Percentiles rank a stretch among this genome's conserved stretches.
Conservation (phyloP, 1,139 yeast species). For the Yamadazyma sp. region DNA sequence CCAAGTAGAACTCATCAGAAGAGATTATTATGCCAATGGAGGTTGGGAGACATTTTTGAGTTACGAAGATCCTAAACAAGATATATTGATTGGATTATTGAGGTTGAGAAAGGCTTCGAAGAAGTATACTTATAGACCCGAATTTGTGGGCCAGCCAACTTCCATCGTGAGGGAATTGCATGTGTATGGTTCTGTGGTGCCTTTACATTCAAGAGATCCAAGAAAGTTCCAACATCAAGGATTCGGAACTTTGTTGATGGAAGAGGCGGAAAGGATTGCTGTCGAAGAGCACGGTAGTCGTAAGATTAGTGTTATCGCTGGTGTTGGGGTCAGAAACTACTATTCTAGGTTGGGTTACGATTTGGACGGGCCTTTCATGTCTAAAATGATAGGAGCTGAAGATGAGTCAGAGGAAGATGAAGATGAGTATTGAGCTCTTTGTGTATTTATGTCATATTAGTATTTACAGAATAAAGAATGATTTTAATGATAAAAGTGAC, state of each 20-base stretch:
- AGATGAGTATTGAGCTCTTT: slow-evolving; percentile 10
- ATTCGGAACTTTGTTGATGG: slow-evolving; percentile 95
- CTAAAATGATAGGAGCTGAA: slow-evolving; percentile 43
- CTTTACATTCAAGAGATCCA: slow-evolving; percentile 96
- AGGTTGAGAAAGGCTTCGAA: slow-evolving; percentile 88
- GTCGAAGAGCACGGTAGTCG: slow-evolving; percentile 91
- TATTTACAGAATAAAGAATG: slow-evolving; percentile 3
- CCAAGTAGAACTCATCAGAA: slow-evolving; percentile 90
- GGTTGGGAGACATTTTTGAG: slow-evolving; percentile 98
- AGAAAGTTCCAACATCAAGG: slow-evolving; percentile 99
- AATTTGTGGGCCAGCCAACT: slow-evolving; percentile 79
- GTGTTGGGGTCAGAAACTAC: slow-evolving; percentile 97
- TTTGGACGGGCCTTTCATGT: slow-evolving; percentile 96
- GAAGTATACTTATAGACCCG: slow-evolving; percentile 88
- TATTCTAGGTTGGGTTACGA: slow-evolving; percentile 89
- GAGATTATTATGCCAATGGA: slow-evolving; percentile 96
- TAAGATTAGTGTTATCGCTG: slow-evolving; percentile 91
- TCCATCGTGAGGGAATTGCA: slow-evolving; percentile 94
- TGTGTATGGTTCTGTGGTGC: slow-evolving; percentile 97
- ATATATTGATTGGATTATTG: slow-evolving; percentile 86
- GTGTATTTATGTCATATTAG: not conserved
- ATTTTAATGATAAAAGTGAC: slow-evolving; percentile 1
- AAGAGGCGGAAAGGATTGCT: slow-evolving; percentile 96
- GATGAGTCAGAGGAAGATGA: slow-evolving; percentile 10
- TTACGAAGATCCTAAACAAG: slow-evolving; percentile 97